These are phyloP conservation scores for Plasmodium inui DNA, from an alignment of 169 alveolate genomes.

Conservation along the genomic window DNA sequence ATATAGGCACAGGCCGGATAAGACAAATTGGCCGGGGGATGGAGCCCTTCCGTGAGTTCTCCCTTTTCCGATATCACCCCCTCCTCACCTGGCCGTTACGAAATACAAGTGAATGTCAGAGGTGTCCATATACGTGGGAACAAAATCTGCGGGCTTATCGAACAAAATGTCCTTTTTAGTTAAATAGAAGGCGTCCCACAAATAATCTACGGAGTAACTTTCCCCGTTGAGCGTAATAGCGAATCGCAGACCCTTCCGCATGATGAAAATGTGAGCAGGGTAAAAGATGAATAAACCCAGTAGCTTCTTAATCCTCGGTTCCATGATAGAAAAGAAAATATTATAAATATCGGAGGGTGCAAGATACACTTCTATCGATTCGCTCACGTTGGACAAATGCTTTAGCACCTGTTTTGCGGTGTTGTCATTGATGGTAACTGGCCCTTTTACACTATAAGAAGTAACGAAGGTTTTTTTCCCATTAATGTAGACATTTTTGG, in stretches of 20 bases:
- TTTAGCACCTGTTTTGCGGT: slow-evolving; percentile 78
- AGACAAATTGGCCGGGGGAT: neutral
- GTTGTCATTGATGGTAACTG: slow-evolving; percentile 76
- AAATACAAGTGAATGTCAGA: slow-evolving; percentile 49
- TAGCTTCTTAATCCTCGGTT: neutral
- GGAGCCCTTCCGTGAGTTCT: neutral
- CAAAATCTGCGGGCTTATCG: slow-evolving; percentile 35
- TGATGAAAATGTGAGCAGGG: slow-evolving; percentile 56
- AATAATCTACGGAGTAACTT: slow-evolving; percentile 71
- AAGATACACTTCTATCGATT: slow-evolving; percentile 29
- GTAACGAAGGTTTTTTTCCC: slow-evolving; percentile 77
- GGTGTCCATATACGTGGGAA: slow-evolving; percentile 53
- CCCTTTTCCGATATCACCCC: neutral
- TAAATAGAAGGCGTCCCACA: slow-evolving; percentile 60
- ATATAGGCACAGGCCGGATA: neutral
- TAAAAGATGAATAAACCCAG: slow-evolving; percentile 69
- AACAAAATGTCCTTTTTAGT: slow-evolving; percentile 55
- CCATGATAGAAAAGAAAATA: slow-evolving; percentile 36
- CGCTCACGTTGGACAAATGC: slow-evolving; percentile 77
- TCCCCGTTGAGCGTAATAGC: slow-evolving; percentile 50
- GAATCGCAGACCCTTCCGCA: slow-evolving; percentile 60
- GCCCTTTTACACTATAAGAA: slow-evolving; percentile 79
- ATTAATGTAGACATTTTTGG: slow-evolving; percentile 76
- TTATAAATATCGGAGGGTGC: slow-evolving; percentile 63
- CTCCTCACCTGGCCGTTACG: slow-evolving; percentile 21